A percentile compares a stretch with the other conserved stretches of the same genome.
phyloP scores from a whole-genome alignment of 140 eudicot genomes.

The Erigeron philadelphicus region DNA sequence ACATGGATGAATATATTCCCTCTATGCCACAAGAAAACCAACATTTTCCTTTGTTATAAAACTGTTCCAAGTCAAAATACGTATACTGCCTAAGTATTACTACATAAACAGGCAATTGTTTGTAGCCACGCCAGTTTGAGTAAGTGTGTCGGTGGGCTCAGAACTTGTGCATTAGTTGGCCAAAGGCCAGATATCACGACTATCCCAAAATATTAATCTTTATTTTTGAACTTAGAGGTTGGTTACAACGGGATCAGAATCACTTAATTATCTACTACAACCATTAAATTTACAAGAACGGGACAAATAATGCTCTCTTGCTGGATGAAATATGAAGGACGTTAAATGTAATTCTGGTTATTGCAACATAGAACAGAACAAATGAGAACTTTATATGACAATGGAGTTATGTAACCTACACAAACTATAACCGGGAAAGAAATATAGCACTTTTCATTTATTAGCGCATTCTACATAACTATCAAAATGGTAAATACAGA shows the following conservation, averaged over 20 bases:
- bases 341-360: neutral
- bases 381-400: neutral
- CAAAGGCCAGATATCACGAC: too few species aligned
- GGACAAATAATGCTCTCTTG: neutral
- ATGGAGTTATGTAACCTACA: neutral
- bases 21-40: conserved; percentile 6
- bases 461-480: conserved; percentile 4
- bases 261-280: neutral
- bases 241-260: neutral
- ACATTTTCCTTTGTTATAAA: neutral
- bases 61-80: conserved; percentile 14
- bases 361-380: neutral
- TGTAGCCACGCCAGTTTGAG: too few species aligned
- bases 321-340: neutral
- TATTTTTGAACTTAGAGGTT: neutral
- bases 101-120: neutral
- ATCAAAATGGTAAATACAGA: neutral
- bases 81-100: neutral
- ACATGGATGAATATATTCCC: neutral
- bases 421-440: neutral
- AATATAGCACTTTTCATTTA: neutral
- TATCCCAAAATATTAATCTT: neutral
- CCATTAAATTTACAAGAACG: neutral
- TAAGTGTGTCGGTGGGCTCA: too few species aligned
- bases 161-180: too few species aligned